Conservation (phyloP, 116 monocot genomes). For the Papilionanthe hybrid region DNA sequence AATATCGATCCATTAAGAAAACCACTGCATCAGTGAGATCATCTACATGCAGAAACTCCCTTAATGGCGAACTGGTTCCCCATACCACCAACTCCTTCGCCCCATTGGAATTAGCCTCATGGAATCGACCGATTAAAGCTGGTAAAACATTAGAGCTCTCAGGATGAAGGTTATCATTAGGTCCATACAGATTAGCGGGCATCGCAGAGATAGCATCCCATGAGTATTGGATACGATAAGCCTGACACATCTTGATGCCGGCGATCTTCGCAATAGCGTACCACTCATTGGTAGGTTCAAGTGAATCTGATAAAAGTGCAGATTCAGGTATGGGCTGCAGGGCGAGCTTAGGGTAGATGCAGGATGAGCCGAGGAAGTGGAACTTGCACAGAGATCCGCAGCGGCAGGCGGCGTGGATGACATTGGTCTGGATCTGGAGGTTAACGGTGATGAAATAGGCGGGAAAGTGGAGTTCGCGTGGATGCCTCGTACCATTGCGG, state of each 20-base stretch:
- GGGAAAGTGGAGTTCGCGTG: constrained; percentile 80
- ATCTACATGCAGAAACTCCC: constrained; percentile 89
- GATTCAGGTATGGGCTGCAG: constrained; percentile 87
- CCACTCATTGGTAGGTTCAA: constrained; percentile 94
- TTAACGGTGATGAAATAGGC: constrained; percentile 86
- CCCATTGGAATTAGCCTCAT: constrained; percentile 54
- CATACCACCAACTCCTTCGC: constrained; percentile 76
- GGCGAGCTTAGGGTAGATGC: constrained; percentile 87
- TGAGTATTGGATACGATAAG: constrained; percentile 59
- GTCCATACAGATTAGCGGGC: constrained; percentile 93
- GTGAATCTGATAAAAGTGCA: constrained; percentile 64
- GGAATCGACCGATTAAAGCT: constrained; percentile 71
- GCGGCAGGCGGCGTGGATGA: constrained; percentile 62
- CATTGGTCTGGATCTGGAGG: constrained; percentile 95
- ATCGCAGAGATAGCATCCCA: constrained; percentile 83
- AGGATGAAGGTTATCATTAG: constrained; percentile 85
- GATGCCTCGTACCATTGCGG: constrained; percentile 88
- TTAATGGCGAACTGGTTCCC: constrained; percentile 68
- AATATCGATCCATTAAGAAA: constrained; percentile 76
- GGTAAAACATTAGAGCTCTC: constrained; percentile 90
- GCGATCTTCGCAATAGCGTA: constrained; percentile 93
- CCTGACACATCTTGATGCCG: constrained; percentile 96
- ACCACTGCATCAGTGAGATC: constrained; percentile 74
- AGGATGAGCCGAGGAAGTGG: constrained; percentile 84
- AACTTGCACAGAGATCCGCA: constrained; percentile 50